Base-by-base conservation (phyloP, 345 rosid species). In the Eutrema yunnanense region DNA sequence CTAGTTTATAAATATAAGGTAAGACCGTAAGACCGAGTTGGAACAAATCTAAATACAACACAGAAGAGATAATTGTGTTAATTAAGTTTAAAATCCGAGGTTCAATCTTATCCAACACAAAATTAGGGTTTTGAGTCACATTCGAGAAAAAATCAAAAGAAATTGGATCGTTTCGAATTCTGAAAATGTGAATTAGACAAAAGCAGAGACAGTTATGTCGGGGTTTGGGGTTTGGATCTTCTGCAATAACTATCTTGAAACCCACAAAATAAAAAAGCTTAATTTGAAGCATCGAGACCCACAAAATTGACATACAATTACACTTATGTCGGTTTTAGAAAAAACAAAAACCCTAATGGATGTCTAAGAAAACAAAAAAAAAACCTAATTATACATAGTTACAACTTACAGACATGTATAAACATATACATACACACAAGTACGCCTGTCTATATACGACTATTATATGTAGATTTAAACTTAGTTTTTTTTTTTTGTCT, bases 241-340 rank as follows among this genome's bases (percentile, higher is more conserved):
- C 42, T 65, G 65, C 59, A 73, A 30, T 55, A n/a, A 52, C 27
- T 29, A 40, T 72, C 38, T 72, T 63, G 70, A 72, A 53, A 43
- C 47, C 37, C 62, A 62, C 76, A 63, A 46, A 57, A 63, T 16
- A 30, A 41, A 26, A 50, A 34, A 12, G 3, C 14, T 47, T 54
- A 53, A 50, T 36, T 65, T 65, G 65, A 36, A 56, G 50, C 71
- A 73, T 73, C 65, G 77, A 65, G 77, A 73, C 77, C 65, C 71
- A 73, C 77, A 65, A 65, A 37, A 55, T 4, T 52, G 69, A 26
- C 62, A 52, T 13, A 72, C 48, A 46, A 46, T 37, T 14, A 73
- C 77, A 55, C 41, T 53, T 65, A 63, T 65, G 65, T 65, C 71
- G 63, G 33, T 69, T 58, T 22, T 9, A 26, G n/a, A 5, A 13